A percentile compares a stretch with the other conserved stretches of the same genome.
Conservation (phyloP, 1,284 basidiomycete genomes). For the Cutaneotrichosporon sp. region DNA sequence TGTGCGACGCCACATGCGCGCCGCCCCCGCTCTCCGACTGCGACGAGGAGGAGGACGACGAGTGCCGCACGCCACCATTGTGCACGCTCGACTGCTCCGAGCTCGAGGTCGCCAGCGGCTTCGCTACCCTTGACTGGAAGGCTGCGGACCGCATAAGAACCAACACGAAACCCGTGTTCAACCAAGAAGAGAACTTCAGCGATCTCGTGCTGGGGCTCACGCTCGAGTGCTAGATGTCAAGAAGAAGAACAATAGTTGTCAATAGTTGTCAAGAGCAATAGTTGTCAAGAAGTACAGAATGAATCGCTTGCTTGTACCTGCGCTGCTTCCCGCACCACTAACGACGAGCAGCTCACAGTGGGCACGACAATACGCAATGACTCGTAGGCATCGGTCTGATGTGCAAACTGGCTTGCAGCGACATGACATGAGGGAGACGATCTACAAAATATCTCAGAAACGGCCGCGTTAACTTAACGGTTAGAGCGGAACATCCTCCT, state of each 20-base stretch:
- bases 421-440: too few relatives aligned
- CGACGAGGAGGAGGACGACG: constrained; percentile 23
- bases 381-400: too few relatives aligned
- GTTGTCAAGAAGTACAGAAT: neutral
- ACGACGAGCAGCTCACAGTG: too few relatives aligned
- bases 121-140: neutral
- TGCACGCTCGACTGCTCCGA: constrained; percentile 16
- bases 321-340: too few relatives aligned
- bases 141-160: neutral
- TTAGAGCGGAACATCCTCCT: constrained; percentile 8
- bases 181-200: neutral
- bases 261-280: too few relatives aligned
- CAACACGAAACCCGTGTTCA: neutral
- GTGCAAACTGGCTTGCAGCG: too few relatives aligned
- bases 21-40: constrained; percentile 1
- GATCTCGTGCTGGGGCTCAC: neutral
- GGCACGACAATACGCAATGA: too few relatives aligned
- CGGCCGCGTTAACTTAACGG: neutral
- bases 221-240: neutral
- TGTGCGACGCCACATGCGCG: neutral
- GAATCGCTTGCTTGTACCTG: neutral
- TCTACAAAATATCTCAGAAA: neutral
- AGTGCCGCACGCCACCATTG: constrained; percentile 31
- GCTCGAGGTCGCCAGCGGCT: constrained; percentile 9
- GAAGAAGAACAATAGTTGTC: neutral